Base-by-base conservation (phyloP, 441 rosid genomes). In the Jatropha multifida region DNA sequence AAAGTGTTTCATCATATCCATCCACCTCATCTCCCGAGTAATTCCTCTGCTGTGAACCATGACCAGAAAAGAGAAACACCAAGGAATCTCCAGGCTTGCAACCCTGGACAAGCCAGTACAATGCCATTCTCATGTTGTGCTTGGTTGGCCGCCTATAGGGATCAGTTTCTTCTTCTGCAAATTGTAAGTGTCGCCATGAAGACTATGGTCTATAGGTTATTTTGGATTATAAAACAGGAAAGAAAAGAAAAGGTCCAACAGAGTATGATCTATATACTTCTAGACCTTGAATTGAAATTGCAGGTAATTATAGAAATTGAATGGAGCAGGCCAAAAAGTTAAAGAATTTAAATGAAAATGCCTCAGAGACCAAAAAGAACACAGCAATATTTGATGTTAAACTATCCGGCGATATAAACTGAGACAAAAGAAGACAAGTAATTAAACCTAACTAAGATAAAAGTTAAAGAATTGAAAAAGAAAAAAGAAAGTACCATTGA, bases 11-110 rank as follows among this genome's bases (percentile, higher is more conserved):
- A 78, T 93, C 98, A 54, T 76, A 91, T n/a, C 96, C 96, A 81
- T 93, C 96, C 52, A 86, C 82, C 76, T 93, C 96, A 73, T 93
- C 97, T 65, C 91, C 92, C 20, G 66, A 78, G 81, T 86, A 86
- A 84, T 91, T 87, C 76, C 91, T 81, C 76, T 92, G 93, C 75
- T 85, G 89, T 0, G 97, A 89, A 59, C 97, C 98, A 79, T 91
- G 98, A 52, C 98, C 98, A 1, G 97, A 92, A 81, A 83, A 92
- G 77, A 91, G 97, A 77, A 92, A 92, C 56, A 94, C 83, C 32
- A 94, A 83, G 5, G 97, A 92, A 81, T 94, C 97, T 52, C 97
- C 95, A 18, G 95, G 86, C 60, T 86, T 84, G 78, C 90, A 91
- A 37, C 93, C 97, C 83, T 91, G 98, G 7, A 94, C 90, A 18